Conservation (phyloP, 1,284 basidiomycete genomes). For the Cryptococcus sp. region DNA sequence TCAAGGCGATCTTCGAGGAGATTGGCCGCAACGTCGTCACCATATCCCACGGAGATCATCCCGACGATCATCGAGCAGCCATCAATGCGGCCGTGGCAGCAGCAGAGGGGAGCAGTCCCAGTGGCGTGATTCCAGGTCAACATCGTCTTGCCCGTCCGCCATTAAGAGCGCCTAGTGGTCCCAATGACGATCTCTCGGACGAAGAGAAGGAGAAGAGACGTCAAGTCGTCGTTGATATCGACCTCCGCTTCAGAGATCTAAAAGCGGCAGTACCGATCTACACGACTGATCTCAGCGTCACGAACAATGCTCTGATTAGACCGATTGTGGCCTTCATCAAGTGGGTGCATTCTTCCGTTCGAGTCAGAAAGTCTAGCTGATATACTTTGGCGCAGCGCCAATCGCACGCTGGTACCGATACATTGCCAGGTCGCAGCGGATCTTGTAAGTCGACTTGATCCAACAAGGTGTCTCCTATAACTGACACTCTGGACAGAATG, state of each 20-base stretch:
- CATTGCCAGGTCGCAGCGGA: conserved; percentile 81
- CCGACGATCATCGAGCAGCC: conserved; percentile 41
- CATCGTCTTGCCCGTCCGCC: conserved; percentile 83
- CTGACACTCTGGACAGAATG: conserved; percentile 13
- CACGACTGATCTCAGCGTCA: conserved; percentile 81
- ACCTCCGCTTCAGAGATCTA: conserved; percentile 91
- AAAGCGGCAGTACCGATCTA: conserved; percentile 95
- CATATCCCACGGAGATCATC: conserved; percentile 51
- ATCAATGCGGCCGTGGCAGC: conserved; percentile 46
- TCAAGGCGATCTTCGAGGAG: conserved; percentile 87
- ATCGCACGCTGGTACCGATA: conserved; percentile 87
- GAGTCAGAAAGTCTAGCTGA: not conserved
- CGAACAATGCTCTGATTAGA: conserved; percentile 90
- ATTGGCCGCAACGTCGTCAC: conserved; percentile 78
- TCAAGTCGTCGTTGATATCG: conserved; percentile 79
- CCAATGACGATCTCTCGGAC: conserved; percentile 16
- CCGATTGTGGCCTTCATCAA: conserved; percentile 99
- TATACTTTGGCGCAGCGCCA: conserved; percentile 61
- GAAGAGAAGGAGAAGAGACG: conserved; percentile 43
- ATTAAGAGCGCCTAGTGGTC: conserved; percentile 67
- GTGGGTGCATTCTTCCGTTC: conserved; percentile 56
- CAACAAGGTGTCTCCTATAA: not conserved
- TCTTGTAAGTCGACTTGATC: conserved; percentile 61
- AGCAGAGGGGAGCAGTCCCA: conserved; percentile 45
- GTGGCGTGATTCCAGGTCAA: conserved; percentile 80